phyloP scores from a whole-genome alignment of 192 early-diverging fungal species.

The Blastocladiella britannica region DNA sequence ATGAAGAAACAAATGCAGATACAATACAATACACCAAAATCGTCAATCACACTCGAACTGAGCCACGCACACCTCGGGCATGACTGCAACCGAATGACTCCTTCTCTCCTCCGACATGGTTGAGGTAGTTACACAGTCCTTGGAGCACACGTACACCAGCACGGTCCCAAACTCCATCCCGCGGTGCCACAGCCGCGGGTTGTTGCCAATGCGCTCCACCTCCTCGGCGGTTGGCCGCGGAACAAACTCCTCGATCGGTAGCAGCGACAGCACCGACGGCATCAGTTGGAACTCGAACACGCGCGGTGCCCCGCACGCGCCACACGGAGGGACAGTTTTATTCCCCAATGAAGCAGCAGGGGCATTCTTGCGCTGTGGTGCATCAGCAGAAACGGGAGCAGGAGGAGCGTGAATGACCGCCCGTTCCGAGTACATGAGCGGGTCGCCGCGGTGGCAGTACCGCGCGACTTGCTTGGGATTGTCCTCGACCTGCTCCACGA shows the following conservation, averaged over 20 bases:
- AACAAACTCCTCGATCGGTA: constrained; percentile 39
- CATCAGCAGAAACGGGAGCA: too few relatives aligned
- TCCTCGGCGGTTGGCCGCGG: constrained; percentile 20
- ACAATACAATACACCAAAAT: too few relatives aligned
- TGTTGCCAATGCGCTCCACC: constrained; percentile 6
- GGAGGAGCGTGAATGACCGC: too few relatives aligned
- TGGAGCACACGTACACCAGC: constrained; percentile 53
- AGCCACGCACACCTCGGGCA: not conserved
- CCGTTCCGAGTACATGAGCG: not conserved
- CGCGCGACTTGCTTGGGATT: constrained; percentile 5
- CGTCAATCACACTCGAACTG: not conserved
- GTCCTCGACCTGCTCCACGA: constrained; percentile 11
- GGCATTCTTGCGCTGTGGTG: constrained; percentile 6
- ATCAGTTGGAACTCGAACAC: constrained; percentile 85
- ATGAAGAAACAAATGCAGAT: too few relatives aligned
- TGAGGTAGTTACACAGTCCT: constrained; percentile 44
- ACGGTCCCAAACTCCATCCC: constrained; percentile 85
- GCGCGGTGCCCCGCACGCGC: constrained; percentile 37
- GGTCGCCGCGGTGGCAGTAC: constrained; percentile 6
- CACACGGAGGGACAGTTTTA: constrained; percentile 32
- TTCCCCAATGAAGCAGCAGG: constrained; percentile 9
- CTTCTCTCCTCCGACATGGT: not conserved
- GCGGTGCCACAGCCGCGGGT: constrained; percentile 26
- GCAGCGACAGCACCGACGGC: constrained; percentile 54
- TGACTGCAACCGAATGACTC: not conserved